A percentile compares a stretch with the other conserved stretches of the same genome.
Conservation (phyloP, 257 asterid species). For the Solanum appendiculatum region DNA sequence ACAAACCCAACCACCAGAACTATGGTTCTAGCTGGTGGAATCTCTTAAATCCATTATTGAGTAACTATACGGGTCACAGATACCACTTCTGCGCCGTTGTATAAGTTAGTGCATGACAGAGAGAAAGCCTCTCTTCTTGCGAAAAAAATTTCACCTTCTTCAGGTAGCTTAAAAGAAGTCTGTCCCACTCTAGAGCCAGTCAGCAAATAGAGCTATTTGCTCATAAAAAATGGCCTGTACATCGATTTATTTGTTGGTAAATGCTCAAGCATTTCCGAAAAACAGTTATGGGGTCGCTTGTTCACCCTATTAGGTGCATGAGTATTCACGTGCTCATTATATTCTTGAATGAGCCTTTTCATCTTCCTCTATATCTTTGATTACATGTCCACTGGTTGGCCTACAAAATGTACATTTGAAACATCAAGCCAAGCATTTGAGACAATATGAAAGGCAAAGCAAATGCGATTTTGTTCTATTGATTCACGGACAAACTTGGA, state of each 20-base stretch:
- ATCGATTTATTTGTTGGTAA: not conserved
- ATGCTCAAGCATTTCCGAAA: not conserved
- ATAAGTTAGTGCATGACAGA: not conserved
- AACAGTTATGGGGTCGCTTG: not conserved
- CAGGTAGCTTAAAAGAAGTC: not conserved
- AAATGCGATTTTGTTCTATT: not conserved
- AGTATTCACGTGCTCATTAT: not conserved
- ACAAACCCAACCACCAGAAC: no score
- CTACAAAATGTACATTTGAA: slow-evolving; percentile 11
- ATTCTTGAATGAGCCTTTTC: not conserved
- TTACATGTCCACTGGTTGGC: slow-evolving; percentile 35
- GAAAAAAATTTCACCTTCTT: not conserved
- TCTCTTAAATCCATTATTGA: not conserved
- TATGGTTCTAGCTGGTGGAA: not conserved
- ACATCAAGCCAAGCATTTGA: not conserved
- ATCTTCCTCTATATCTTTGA: not conserved
- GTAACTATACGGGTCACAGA: not conserved
- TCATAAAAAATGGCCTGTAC: not conserved
- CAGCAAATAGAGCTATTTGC: not conserved
- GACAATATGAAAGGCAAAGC: not conserved
- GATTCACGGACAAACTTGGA: not conserved
- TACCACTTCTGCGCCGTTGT: not conserved
- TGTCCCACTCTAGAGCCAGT: not conserved
- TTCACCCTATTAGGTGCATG: not conserved
- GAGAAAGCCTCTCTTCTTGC: not conserved